Percentiles rank a stretch among this genome's conserved stretches.
Conservation (phyloP, 148 eudicot species). For the Camellia japonica region DNA sequence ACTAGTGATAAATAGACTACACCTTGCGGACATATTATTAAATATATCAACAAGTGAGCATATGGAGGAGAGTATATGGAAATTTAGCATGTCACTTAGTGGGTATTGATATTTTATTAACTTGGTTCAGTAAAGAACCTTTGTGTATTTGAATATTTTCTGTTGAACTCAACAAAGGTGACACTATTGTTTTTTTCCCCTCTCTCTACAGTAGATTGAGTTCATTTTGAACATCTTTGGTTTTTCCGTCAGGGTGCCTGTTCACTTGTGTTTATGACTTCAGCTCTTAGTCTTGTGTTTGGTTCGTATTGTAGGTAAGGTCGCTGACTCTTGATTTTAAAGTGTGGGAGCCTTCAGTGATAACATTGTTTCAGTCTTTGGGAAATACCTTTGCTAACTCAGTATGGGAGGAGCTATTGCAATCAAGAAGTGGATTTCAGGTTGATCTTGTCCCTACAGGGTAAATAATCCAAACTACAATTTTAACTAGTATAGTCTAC, state of each 20-base stretch:
- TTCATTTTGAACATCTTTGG: neutral
- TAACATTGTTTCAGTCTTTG: slow-evolving; percentile 81
- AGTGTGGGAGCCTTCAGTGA: slow-evolving; percentile 94
- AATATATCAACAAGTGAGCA: neutral
- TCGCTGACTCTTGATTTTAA: slow-evolving; percentile 92
- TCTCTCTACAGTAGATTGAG: neutral
- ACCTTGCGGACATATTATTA: neutral
- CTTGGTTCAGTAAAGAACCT: neutral
- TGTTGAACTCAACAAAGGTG: neutral
- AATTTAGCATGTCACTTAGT: neutral
- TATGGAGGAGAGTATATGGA: neutral
- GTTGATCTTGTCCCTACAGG: slow-evolving; percentile 63
- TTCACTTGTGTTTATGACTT: neutral
- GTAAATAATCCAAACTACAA: slow-evolving; percentile 28
- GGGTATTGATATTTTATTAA: neutral
- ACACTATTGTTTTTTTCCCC: neutral
- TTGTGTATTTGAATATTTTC: neutral
- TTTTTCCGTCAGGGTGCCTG: neutral
- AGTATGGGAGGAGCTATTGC: slow-evolving; percentile 86
- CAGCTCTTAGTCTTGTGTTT: slow-evolving; percentile 2
- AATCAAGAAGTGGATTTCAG: slow-evolving; percentile 69
- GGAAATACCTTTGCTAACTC: slow-evolving; percentile 86
- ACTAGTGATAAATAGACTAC: neutral
- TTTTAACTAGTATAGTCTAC: neutral
- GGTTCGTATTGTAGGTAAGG: slow-evolving; percentile 56